A percentile compares a stretch with the other conserved stretches of the same genome.
Evolutionary conservation across 768 basidiomycete species (phyloP).

Genomic region (Tubosaeta sp.): DNA sequence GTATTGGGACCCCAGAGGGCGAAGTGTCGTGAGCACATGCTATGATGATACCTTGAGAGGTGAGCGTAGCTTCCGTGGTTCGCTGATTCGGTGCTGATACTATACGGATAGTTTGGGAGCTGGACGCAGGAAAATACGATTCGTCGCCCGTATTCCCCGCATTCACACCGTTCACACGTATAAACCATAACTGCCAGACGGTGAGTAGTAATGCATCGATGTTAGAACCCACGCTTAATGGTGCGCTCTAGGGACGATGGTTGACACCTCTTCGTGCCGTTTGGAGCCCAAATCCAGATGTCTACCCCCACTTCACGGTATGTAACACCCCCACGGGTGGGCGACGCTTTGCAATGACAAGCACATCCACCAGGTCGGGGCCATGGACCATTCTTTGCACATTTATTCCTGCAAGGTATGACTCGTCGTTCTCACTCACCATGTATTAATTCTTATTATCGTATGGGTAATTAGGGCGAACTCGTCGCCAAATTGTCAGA

Average conservation of each 20-base stretch:
- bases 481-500: conserved; percentile 62
- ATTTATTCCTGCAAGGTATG: conserved; percentile 68
- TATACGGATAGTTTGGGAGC: conserved; percentile 64
- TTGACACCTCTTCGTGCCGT: conserved; percentile 71
- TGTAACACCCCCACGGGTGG: conserved; percentile 15
- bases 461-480: conserved; percentile 50
- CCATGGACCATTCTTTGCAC: conserved; percentile 75
- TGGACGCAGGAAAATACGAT: conserved; percentile 48
- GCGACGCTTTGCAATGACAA: not conserved
- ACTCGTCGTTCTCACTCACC: not conserved
- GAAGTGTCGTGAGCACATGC: conserved; percentile 76
- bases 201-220: conserved; percentile 35
- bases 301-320: conserved; percentile 82
- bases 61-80: conserved; percentile 33
- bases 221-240: not conserved
- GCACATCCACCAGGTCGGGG: conserved; percentile 50
- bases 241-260: conserved; percentile 65
- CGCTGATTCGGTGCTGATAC: conserved; percentile 7
- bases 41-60: conserved; percentile 76
- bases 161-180: conserved; percentile 57
- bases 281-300: conserved; percentile 75
- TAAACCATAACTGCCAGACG: conserved; percentile 78
- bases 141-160: conserved; percentile 49
- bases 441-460: not conserved
- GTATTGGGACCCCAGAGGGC: conserved; percentile 81